These are phyloP conservation scores for Starmerella apis DNA, from an alignment of 805 yeast genomes.

Conservation along the genomic window DNA sequence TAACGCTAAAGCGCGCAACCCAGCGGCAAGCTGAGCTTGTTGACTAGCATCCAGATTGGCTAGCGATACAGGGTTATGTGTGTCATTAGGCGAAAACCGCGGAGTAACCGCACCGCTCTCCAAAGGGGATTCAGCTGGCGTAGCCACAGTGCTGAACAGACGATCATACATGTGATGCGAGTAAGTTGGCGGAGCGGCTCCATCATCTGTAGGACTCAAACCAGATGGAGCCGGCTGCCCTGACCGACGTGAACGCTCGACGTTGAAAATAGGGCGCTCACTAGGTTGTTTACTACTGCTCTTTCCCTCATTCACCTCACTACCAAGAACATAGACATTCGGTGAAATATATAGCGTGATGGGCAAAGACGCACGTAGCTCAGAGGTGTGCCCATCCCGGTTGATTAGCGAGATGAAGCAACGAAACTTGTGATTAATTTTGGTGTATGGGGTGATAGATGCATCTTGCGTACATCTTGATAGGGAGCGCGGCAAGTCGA, in stretches of 20 bases:
- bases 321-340: constrained; percentile 50
- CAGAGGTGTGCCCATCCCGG: constrained; percentile 88
- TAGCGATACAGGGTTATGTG: constrained; percentile 8
- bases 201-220: constrained; percentile 15
- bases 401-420: constrained; percentile 69
- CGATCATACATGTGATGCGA: constrained; percentile 73
- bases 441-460: constrained; percentile 54
- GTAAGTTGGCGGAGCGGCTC: constrained; percentile 72
- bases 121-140: constrained; percentile 34
- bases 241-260: constrained; percentile 11
- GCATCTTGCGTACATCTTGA: constrained; percentile 80
- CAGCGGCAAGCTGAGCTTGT: constrained; percentile 34
- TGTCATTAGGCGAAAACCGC: constrained; percentile 7
- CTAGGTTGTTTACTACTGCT: constrained; percentile 20
- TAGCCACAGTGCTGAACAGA: constrained; percentile 54
- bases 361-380: constrained; percentile 82
- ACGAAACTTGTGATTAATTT: constrained; percentile 80
- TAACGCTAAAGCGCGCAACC: constrained; percentile 33
- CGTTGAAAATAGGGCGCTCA: constrained; percentile 21
- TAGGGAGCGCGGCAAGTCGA: constrained; percentile 63
- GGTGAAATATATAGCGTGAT: constrained; percentile 68
- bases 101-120: constrained; percentile 33
- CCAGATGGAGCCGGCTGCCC: constrained; percentile 10
- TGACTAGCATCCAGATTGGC: constrained; percentile 29
- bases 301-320: neutral